Percentiles rank a stretch among this genome's conserved stretches.
These are phyloP conservation scores for Cyphellophora europaea DNA, from an alignment of 2,329 filamentous ascomycete species.

Conservation along the genomic window DNA sequence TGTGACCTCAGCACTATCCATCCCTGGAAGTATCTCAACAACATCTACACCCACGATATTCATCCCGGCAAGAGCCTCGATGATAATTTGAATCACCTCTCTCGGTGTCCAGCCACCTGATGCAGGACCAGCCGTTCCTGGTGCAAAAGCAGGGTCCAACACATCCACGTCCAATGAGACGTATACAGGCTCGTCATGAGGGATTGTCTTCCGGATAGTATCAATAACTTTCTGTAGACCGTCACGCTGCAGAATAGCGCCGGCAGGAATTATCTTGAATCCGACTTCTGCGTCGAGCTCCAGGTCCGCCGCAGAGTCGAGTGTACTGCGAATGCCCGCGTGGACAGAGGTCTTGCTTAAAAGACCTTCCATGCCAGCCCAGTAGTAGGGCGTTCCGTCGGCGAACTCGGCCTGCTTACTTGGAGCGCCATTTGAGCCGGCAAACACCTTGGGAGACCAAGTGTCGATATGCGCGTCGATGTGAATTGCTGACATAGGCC, in stretches of 20 bases:
- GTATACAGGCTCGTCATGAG: conserved; percentile 6
- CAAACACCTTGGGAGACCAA: conserved; percentile 8
- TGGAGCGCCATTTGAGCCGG: conserved; percentile 5
- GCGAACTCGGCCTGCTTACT: conserved; percentile 7
- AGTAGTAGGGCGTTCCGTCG: conserved; percentile 8
- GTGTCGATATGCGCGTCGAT: conserved; percentile 10
- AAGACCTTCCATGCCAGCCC: conserved; percentile 6
- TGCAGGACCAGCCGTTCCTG: conserved; percentile 6
- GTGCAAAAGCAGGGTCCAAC: conserved; percentile 6
- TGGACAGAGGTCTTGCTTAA: conserved; percentile 4
- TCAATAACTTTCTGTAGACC: conserved; percentile 8
- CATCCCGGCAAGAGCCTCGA: conserved; percentile 6
- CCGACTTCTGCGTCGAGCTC: conserved; percentile 4
- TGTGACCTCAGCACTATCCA: conserved; percentile 8
- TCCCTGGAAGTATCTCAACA: conserved; percentile 5
- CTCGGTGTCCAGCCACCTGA: conserved; percentile 8
- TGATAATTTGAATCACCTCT: conserved; percentile 9
- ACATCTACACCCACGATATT: conserved; percentile 11
- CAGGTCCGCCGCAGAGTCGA: conserved; percentile 5
- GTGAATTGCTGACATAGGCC: conserved; percentile 7
- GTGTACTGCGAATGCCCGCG: conserved; percentile 5
- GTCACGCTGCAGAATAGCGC: conserved; percentile 4
- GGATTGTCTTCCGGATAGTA: conserved; percentile 3
- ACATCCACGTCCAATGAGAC: conserved; percentile 8
- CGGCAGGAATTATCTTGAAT: conserved; percentile 6